Conservation (phyloP, 2,329 filamentous ascomycete species). For the Pseudocercospora fuligena region DNA sequence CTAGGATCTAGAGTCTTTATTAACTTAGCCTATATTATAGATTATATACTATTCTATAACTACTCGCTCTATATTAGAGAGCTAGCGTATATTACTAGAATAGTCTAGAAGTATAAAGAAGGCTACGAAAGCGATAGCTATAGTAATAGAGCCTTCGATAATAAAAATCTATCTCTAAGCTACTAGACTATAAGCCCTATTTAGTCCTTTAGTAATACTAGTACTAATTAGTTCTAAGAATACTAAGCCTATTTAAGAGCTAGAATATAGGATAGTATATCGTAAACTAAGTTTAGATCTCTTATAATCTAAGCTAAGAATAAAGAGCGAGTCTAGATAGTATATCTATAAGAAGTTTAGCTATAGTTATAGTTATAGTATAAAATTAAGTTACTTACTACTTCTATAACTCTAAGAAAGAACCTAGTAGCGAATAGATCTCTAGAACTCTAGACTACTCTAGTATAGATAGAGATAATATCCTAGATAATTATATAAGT, state of each 20-base stretch:
- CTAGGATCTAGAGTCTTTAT: slow-evolving; percentile 31
- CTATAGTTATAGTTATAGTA: no score
- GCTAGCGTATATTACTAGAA: slow-evolving; percentile 45
- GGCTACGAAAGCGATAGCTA: slow-evolving; percentile 10
- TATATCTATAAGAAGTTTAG: slow-evolving; percentile 4
- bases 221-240: slow-evolving; percentile 64
- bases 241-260: slow-evolving; percentile 60
- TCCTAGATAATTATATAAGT: slow-evolving; percentile 37
- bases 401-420: slow-evolving; percentile 26
- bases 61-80: slow-evolving; percentile 40
- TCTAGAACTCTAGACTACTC: slow-evolving; percentile 15
- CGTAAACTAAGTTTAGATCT: slow-evolving; percentile 47
- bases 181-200: slow-evolving; percentile 59
- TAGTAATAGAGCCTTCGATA: slow-evolving; percentile 18
- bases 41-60: slow-evolving; percentile 47
- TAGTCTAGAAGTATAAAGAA: slow-evolving; percentile 30
- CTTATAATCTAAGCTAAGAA: slow-evolving; percentile 50
- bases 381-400: neutral
- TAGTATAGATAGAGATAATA: slow-evolving; percentile 35
- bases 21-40: slow-evolving; percentile 43
- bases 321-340: slow-evolving; percentile 47
- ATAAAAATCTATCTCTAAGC: slow-evolving; percentile 65
- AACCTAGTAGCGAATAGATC: slow-evolving; percentile 31
- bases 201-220: slow-evolving; percentile 64
- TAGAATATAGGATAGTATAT: slow-evolving; percentile 42